These are phyloP conservation scores for Phyllosticta citrichinensis DNA, from an alignment of 2,329 filamentous ascomycete genomes.

Conservation along the genomic window DNA sequence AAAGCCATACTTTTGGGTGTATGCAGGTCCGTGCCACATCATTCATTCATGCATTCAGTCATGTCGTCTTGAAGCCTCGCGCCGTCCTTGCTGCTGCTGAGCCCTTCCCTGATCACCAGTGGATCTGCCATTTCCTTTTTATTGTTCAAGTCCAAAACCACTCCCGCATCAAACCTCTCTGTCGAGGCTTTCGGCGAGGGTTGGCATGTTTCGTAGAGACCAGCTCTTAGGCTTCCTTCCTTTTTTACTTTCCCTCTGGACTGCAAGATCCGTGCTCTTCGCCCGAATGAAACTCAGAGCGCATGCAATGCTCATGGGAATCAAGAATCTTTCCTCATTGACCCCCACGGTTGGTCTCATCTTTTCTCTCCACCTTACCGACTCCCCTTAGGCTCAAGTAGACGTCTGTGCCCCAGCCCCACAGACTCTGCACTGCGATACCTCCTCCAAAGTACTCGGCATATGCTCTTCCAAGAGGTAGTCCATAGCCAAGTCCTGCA, in stretches of 20 bases:
- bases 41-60: background rate
- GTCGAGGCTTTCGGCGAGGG: background rate
- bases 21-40: background rate
- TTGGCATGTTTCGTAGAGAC: background rate
- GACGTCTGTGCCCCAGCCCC: constrained; percentile 77
- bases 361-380: constrained; percentile 29
- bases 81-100: background rate
- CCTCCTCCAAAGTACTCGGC: constrained; percentile 97
- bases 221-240: background rate
- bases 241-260: background rate
- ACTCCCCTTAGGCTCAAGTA: constrained; percentile 54
- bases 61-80: background rate
- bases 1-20: background rate
- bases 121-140: background rate
- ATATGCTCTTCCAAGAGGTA: constrained; percentile 85
- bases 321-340: background rate
- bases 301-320: background rate
- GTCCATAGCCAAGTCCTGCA: constrained; percentile 83
- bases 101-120: background rate
- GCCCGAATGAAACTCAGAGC: too few relatives aligned
- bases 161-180: background rate
- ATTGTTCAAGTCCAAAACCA: background rate
- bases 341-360: background rate
- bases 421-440: constrained; percentile 87
- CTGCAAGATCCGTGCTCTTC: background rate